Conservation (phyloP, 495 filamentous ascomycete genomes). For the Podospora pseudoanserina region DNA sequence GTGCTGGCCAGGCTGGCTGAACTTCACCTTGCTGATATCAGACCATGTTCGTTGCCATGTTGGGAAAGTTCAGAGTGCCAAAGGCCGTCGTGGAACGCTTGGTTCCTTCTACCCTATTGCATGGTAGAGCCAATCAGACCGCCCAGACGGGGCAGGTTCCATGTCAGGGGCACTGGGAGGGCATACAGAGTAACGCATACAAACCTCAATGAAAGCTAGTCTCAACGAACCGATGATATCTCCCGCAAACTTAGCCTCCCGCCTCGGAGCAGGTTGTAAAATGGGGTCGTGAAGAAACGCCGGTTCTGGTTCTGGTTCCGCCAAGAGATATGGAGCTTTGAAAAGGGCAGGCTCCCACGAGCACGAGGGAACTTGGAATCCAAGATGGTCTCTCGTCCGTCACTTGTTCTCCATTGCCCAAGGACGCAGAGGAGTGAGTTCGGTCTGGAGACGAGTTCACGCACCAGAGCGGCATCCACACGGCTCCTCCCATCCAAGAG, state of each 20-base stretch:
- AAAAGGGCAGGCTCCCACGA: neutral
- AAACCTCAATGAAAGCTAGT: neutral
- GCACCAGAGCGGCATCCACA: constrained; percentile 10
- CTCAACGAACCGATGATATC: neutral
- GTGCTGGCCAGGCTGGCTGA: neutral
- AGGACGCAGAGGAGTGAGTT: too few species aligned
- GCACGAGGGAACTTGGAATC: neutral
- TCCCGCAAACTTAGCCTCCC: neutral
- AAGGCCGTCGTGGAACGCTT: neutral
- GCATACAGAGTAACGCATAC: neutral
- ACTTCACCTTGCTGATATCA: neutral
- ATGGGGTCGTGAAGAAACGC: neutral
- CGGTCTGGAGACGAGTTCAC: neutral
- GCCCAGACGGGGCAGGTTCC: neutral
- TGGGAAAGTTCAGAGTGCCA: neutral
- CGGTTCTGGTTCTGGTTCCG: neutral
- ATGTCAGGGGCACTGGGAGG: too few species aligned
- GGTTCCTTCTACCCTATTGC: neutral
- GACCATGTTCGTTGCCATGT: neutral
- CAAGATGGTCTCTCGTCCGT: neutral
- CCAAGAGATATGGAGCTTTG: neutral
- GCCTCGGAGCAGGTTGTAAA: neutral
- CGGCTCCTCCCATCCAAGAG: constrained; percentile 8
- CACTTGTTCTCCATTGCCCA: neutral
- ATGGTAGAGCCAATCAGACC: neutral